A percentile compares a stretch with the other conserved stretches of the same genome.
These are phyloP conservation scores for Starmerella lactis-condensi DNA, from an alignment of 805 yeast species.

Conservation along the genomic window DNA sequence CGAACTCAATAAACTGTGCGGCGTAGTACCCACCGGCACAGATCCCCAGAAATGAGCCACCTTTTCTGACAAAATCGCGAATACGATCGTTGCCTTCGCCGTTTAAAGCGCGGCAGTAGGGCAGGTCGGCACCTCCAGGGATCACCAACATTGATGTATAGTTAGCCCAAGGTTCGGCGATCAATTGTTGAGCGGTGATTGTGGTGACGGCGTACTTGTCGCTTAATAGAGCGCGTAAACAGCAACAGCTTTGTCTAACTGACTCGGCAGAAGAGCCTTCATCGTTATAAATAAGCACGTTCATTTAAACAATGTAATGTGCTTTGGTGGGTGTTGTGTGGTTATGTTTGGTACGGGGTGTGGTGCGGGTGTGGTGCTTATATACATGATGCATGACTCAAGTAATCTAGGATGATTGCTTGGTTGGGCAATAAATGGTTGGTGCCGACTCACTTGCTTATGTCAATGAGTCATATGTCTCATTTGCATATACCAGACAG, in stretches of 20 bases:
- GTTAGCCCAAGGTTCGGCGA: conserved; percentile 72
- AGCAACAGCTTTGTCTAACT: conserved; percentile 64
- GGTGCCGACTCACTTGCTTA: no score
- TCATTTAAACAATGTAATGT: no score
- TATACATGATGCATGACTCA: no score
- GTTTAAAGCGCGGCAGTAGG: conserved; percentile 54
- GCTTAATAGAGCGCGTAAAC: conserved; percentile 54
- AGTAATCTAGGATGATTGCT: no score
- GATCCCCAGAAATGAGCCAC: conserved; percentile 72
- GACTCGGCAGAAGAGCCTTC: conserved; percentile 80
- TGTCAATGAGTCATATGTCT: no score
- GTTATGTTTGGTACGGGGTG: no score
- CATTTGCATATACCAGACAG: no score
- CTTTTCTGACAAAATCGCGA: conserved; percentile 44
- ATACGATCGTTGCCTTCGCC: conserved; percentile 50
- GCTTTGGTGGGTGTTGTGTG: not conserved
- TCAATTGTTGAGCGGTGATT: conserved; percentile 41
- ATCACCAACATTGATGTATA: conserved; percentile 64
- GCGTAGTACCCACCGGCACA: conserved; percentile 94
- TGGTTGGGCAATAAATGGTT: no score
- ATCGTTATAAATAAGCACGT: conserved; percentile 54
- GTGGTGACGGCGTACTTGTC: conserved; percentile 77
- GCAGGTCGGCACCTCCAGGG: conserved; percentile 96
- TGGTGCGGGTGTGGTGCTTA: no score
- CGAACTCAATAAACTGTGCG: conserved; percentile 61